These are phyloP conservation scores for Rhipidocladum racemiflorum DNA, from an alignment of 176 grass and related monocot species.

Conservation along the genomic window DNA sequence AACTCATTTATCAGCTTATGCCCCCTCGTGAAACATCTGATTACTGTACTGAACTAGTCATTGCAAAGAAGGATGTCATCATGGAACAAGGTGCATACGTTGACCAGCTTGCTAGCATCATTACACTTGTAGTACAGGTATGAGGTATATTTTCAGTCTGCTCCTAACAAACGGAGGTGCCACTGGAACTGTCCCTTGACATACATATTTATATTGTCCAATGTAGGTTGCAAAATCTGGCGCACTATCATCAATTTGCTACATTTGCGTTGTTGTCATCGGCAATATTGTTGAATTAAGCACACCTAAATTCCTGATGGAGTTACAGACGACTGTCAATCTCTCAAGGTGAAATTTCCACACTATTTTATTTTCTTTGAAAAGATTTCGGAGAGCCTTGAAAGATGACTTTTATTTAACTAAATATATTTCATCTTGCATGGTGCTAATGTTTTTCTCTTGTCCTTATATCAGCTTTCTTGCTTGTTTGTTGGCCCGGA, in stretches of 20 bases:
- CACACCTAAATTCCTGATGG: conserved; percentile 41
- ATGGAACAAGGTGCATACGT: conserved; percentile 20
- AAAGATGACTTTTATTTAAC: background rate
- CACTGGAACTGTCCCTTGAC: background rate
- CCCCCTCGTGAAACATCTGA: conserved; percentile 12
- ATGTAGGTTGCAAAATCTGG: conserved; percentile 51
- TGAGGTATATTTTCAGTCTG: background rate
- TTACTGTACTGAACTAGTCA: conserved; percentile 10
- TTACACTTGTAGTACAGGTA: conserved; percentile 47
- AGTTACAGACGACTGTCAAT: conserved; percentile 50
- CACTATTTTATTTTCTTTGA: background rate
- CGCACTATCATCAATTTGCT: conserved; percentile 41
- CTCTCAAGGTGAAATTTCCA: conserved; percentile 54
- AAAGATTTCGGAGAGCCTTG: background rate
- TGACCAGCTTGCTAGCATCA: conserved; percentile 38
- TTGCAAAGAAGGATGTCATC: conserved; percentile 44
- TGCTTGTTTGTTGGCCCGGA: conserved; percentile 41
- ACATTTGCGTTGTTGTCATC: conserved; percentile 35
- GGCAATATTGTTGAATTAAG: conserved; percentile 46
- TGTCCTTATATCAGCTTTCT: conserved; percentile 66
- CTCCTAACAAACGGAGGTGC: background rate
- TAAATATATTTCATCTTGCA: background rate
- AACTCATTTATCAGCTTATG: conserved; percentile 47
- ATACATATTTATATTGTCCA: conserved; percentile 2
- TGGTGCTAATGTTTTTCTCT: conserved; percentile 26